Evolutionary conservation across 2,329 filamentous ascomycete genomes (phyloP).

Genomic region (Neofusicoccum umdonicola): DNA sequence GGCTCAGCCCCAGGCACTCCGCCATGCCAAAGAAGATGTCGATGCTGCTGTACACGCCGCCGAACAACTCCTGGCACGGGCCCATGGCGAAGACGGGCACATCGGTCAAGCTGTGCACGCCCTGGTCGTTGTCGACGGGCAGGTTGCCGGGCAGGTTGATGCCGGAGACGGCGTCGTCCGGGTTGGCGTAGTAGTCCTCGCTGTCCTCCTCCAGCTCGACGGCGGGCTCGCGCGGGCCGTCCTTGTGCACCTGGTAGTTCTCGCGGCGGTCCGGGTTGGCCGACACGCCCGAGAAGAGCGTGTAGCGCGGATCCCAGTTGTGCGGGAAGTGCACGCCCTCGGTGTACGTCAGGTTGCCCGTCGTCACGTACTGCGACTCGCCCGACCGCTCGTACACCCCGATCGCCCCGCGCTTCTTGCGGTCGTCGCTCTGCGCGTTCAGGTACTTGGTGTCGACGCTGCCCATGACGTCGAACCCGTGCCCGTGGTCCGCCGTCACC

Average conservation of each 20-base stretch:
- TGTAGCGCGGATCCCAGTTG: conserved; percentile 84
- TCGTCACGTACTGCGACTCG: conserved; percentile 70
- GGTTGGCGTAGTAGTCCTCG: conserved; percentile 65
- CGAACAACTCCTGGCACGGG: conserved; percentile 74
- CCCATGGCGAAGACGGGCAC: conserved; percentile 68
- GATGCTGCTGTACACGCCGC: conserved; percentile 67
- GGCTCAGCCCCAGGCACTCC: conserved; percentile 50
- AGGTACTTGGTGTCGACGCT: conserved; percentile 79
- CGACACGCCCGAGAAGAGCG: conserved; percentile 69
- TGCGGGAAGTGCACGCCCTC: conserved; percentile 74
- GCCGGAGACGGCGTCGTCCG: conserved; percentile 63
- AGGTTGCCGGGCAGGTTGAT: conserved; percentile 76
- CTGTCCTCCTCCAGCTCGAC: conserved; percentile 51
- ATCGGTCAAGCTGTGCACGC: conserved; percentile 40
- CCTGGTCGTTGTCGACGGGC: conserved; percentile 60
- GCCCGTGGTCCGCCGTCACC: conserved; percentile 84
- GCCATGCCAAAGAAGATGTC: conserved; percentile 76
- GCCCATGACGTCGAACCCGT: conserved; percentile 85
- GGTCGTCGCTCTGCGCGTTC: conserved; percentile 61
- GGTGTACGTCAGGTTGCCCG: conserved; percentile 61
- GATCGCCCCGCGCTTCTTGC: conserved; percentile 72
- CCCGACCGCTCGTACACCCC: conserved; percentile 73
- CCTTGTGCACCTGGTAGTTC: conserved; percentile 69
- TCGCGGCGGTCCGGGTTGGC: conserved; percentile 75
- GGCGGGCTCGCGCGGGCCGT: conserved; percentile 62